These are phyloP conservation scores for Cyberlindnera mycetangii DNA, from an alignment of 805 yeast genomes.

Conservation along the genomic window DNA sequence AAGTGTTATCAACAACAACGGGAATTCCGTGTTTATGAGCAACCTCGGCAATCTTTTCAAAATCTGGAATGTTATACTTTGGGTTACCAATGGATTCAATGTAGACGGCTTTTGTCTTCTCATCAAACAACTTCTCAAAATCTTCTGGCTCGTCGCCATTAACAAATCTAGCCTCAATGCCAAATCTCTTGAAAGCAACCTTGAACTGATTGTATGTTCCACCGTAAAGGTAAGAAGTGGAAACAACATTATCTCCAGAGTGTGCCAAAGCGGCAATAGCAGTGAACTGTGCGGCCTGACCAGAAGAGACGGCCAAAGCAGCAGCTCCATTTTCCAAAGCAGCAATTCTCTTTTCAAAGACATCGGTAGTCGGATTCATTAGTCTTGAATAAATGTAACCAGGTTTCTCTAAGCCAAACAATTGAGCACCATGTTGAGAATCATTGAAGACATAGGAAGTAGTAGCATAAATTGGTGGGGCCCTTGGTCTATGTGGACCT, in stretches of 20 bases:
- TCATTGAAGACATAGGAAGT: slow-evolving; percentile 85
- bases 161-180: slow-evolving; percentile 83
- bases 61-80: slow-evolving; percentile 87
- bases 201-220: slow-evolving; percentile 96
- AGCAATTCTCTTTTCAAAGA: slow-evolving; percentile 87
- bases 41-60: slow-evolving; percentile 65
- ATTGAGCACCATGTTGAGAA: slow-evolving; percentile 88
- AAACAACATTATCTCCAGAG: slow-evolving; percentile 84
- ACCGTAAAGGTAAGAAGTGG: slow-evolving; percentile 87
- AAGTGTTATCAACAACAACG: slow-evolving; percentile 91
- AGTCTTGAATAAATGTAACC: slow-evolving; percentile 89
- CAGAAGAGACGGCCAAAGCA: slow-evolving; percentile 89
- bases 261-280: slow-evolving; percentile 84
- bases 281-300: slow-evolving; percentile 91
- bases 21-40: slow-evolving; percentile 89
- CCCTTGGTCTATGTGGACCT: slow-evolving; percentile 60
- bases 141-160: slow-evolving; percentile 73
- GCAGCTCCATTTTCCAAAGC: slow-evolving; percentile 91
- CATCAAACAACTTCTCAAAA: slow-evolving; percentile 72
- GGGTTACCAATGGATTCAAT: slow-evolving; percentile 93
- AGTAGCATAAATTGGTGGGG: slow-evolving; percentile 91
- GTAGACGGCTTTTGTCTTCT: slow-evolving; percentile 84
- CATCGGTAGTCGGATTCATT: slow-evolving; percentile 90
- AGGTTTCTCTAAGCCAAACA: slow-evolving; percentile 78
- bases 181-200: slow-evolving; percentile 85